These are phyloP conservation scores for Boletus tomentosulus DNA, from an alignment of 768 basidiomycete genomes.

Conservation along the genomic window DNA sequence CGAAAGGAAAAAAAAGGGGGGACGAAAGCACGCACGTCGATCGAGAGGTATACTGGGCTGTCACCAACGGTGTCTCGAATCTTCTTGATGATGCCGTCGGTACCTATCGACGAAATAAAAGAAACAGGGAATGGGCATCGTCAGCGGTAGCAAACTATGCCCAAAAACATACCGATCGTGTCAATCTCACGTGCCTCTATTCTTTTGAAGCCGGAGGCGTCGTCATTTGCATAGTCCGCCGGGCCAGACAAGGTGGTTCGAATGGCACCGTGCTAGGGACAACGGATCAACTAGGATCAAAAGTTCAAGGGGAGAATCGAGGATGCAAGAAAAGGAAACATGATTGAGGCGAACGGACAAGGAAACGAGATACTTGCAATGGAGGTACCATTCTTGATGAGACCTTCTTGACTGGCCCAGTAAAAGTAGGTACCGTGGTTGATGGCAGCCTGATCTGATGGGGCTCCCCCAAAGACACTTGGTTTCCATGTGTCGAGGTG, in stretches of 20 bases:
- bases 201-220: constrained; percentile 72
- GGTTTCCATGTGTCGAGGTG: constrained; percentile 82
- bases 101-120: constrained; percentile 40
- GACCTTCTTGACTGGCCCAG: constrained; percentile 79
- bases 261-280: constrained; percentile 76
- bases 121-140: not conserved
- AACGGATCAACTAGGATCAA: constrained; percentile 73
- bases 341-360: constrained; percentile 1
- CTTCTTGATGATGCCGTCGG: constrained; percentile 72
- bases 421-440: constrained; percentile 92
- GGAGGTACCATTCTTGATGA: constrained; percentile 72
- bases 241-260: constrained; percentile 77
- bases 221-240: constrained; percentile 74
- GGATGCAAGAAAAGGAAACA: constrained; percentile 13
- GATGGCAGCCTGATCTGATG: constrained; percentile 66
- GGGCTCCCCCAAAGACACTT: constrained; percentile 68
- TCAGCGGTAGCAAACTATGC: not conserved
- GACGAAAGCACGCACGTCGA: constrained; percentile 47
- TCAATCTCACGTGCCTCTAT: constrained; percentile 87
- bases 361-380: constrained; percentile 67
- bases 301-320: constrained; percentile 26
- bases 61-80: constrained; percentile 76
- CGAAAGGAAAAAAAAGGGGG: not conserved
- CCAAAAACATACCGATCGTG: constrained; percentile 52
- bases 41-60: constrained; percentile 73